Percentiles rank a stretch among this genome's conserved stretches.
These are phyloP conservation scores for Cupressus sempervirens DNA, from an alignment of 75 land plant genomes.

Conservation along the genomic window DNA sequence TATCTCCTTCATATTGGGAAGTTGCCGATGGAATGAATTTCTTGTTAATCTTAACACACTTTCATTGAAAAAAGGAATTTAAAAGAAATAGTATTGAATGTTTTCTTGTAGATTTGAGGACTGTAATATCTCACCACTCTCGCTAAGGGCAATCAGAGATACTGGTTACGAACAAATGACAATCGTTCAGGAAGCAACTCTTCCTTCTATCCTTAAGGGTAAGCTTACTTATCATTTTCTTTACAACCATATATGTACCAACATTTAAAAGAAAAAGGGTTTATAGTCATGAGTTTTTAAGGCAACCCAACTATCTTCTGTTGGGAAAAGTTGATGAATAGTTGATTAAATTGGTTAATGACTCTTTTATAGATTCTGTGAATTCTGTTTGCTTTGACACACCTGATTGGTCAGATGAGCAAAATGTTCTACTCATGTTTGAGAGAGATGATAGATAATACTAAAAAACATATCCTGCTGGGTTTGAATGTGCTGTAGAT, in stretches of 20 bases:
- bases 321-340: not conserved
- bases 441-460: not conserved
- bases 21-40: no score
- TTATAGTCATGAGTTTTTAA: not conserved
- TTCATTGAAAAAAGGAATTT: no score
- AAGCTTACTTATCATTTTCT: not conserved
- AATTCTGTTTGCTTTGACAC: not conserved
- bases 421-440: not conserved
- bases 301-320: not conserved
- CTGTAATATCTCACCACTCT: conserved; percentile 72
- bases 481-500: not conserved
- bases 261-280: not conserved
- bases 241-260: not conserved
- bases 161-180: conserved; percentile 96
- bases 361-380: not conserved
- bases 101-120: conserved; percentile 52
- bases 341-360: not conserved
- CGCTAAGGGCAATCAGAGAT: conserved; percentile 74
- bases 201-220: conserved; percentile 94
- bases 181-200: conserved; percentile 89
- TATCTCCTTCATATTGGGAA: no score
- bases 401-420: not conserved
- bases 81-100: no score
- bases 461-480: not conserved
- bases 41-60: no score